Percentiles rank a stretch among this genome's conserved stretches.
Conservation (phyloP, 202 grass and related monocot species). For the Zoysia matrella region DNA sequence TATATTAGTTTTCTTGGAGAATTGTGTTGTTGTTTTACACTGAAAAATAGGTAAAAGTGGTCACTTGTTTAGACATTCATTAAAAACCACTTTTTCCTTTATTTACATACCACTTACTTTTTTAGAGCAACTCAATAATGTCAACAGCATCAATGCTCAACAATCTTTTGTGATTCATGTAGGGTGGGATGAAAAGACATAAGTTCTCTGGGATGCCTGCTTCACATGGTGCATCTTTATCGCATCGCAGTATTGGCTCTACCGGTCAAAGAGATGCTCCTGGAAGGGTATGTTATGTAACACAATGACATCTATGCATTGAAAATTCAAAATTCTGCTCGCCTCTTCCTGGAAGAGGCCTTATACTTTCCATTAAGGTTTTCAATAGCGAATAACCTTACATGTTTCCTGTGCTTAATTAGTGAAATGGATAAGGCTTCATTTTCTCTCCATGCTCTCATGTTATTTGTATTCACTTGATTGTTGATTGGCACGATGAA, state of each 20-base stretch:
- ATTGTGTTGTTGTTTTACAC: not conserved
- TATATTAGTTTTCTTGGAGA: conserved; percentile 27
- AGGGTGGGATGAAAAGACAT: conserved; percentile 99
- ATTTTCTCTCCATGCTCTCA: conserved; percentile 4
- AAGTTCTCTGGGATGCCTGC: conserved; percentile 72
- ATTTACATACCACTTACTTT: not conserved
- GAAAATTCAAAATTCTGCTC: conserved; percentile 1
- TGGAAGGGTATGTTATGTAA: conserved; percentile 77
- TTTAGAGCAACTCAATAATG: conserved; percentile 21
- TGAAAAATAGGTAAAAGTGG: not conserved
- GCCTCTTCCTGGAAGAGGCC: conserved; percentile 33
- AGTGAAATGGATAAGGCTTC: conserved; percentile 2
- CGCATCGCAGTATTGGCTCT: conserved; percentile 92
- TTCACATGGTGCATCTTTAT: conserved; percentile 95
- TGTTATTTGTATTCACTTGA: not conserved
- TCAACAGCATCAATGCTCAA: not conserved
- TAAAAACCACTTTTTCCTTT: conserved; percentile 4
- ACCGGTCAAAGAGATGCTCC: conserved; percentile 98
- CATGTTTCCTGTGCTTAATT: conserved; percentile 24
- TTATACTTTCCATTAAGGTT: conserved; percentile 20
- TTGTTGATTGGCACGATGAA: not conserved
- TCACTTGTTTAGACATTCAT: not conserved
- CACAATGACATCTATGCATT: conserved; percentile 22
- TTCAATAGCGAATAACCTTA: not conserved
- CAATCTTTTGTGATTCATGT: conserved; percentile 36